These are phyloP conservation scores for Alternaria arbusti DNA, from an alignment of 2,329 filamentous ascomycete genomes.

Conservation along the genomic window DNA sequence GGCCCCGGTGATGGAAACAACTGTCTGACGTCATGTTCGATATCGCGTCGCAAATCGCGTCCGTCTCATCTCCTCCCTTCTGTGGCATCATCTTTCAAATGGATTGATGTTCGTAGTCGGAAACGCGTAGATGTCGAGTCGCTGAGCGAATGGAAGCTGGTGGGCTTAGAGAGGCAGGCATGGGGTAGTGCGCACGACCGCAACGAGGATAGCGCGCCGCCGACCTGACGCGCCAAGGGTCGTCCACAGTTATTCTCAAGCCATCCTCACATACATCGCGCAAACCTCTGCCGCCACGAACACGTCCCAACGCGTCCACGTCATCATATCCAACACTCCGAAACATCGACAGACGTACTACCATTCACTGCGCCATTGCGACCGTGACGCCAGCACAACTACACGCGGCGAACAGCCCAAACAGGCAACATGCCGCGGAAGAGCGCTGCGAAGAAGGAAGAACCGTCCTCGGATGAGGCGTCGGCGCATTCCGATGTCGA, in stretches of 20 bases:
- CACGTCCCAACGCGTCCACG: conserved; percentile 8
- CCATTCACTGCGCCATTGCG: not conserved
- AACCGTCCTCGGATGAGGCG: conserved; percentile 45
- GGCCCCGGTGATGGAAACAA: not conserved
- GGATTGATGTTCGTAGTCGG: not conserved
- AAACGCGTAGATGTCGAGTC: conserved; percentile 1
- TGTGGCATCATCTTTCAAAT: not conserved
- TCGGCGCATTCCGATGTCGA: conserved; percentile 48
- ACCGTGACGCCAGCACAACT: conserved; percentile 3
- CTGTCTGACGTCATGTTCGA: conserved; percentile 17
- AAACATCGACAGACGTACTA: not conserved
- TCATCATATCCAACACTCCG: not conserved
- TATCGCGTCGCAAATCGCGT: conserved; percentile 1
- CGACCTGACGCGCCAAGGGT: conserved; percentile 11
- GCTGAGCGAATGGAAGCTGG: not conserved
- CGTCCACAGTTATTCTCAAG: conserved; percentile 12
- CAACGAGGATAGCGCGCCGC: conserved; percentile 6
- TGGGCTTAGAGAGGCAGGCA: not conserved
- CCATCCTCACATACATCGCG: conserved; percentile 1
- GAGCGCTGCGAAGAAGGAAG: conserved; percentile 44
- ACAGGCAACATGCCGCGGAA: conserved; percentile 50
- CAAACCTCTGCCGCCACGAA: not conserved
- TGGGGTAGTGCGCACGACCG: conserved; percentile 2
- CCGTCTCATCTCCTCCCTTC: too few species aligned
- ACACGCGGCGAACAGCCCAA: conserved; percentile 40